Conservation (phyloP, 2,329 filamentous ascomycete species). For the Fusarium subtropicale region DNA sequence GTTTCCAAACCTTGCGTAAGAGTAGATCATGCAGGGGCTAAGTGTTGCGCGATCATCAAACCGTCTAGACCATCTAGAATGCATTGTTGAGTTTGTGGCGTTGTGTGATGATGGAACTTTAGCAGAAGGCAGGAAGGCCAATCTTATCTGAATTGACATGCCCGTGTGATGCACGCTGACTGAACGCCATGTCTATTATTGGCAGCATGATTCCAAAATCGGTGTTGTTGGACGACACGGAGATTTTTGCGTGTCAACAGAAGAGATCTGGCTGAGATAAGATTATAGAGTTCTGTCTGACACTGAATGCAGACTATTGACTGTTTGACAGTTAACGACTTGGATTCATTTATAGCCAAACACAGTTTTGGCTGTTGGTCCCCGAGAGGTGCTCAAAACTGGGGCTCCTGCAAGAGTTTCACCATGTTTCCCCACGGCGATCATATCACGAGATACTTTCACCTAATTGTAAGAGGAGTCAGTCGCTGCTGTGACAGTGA, state of each 20-base stretch:
- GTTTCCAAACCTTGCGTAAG: neutral
- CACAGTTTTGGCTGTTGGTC: neutral
- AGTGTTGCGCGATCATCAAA: neutral
- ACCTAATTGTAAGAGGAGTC: conserved; percentile 37
- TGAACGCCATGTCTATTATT: conserved; percentile 13
- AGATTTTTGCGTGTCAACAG: neutral
- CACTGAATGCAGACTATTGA: neutral
- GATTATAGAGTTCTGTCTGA: conserved; percentile 12
- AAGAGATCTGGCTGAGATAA: conserved; percentile 18
- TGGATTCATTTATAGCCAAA: neutral
- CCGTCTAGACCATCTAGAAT: neutral
- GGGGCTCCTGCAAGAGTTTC: conserved; percentile 20
- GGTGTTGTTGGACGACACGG: conserved; percentile 9
- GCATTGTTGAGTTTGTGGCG: conserved; percentile 25
- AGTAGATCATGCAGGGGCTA: neutral
- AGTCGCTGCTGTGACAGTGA: conserved; percentile 11
- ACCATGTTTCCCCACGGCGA: conserved; percentile 24
- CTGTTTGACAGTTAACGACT: neutral
- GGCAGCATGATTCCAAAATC: conserved; percentile 9
- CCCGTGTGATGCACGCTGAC: conserved; percentile 35
- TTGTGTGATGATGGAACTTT: neutral
- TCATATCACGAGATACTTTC: conserved; percentile 47
- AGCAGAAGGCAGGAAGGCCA: neutral
- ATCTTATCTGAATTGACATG: conserved; percentile 44
- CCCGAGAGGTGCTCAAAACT: neutral